Conservation (phyloP, 2,329 filamentous ascomycete genomes). For the Talaromyces rugulosus region DNA sequence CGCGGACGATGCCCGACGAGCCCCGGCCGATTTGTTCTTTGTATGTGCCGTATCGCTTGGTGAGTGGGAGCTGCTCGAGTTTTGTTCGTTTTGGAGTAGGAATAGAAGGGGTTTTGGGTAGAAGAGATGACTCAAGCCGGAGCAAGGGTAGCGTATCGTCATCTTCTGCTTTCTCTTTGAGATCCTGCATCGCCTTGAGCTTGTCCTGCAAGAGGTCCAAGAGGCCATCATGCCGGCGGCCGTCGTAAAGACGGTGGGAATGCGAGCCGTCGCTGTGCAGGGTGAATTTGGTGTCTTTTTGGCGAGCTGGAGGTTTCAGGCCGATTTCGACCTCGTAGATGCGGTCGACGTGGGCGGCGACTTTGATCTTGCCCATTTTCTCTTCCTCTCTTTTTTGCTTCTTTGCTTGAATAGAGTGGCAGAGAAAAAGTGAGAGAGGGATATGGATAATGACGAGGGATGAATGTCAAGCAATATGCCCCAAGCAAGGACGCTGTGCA, state of each 20-base stretch:
- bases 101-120: not conserved
- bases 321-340: constrained; percentile 8
- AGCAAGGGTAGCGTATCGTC: not conserved
- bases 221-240: constrained; percentile 9
- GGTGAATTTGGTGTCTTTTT: constrained; percentile 6
- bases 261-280: constrained; percentile 5
- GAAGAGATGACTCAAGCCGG: not conserved
- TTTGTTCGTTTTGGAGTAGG: not conserved
- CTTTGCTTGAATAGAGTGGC: not conserved
- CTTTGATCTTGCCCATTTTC: constrained; percentile 9
- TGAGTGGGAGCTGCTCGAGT: not conserved
- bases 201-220: constrained; percentile 12
- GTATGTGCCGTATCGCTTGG: constrained; percentile 8
- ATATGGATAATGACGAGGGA: not conserved
- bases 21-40: constrained; percentile 64
- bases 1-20: constrained; percentile 83
- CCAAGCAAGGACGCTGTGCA: not conserved
- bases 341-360: constrained; percentile 3
- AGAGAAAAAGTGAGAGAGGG: not conserved
- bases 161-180: not conserved
- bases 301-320: constrained; percentile 1
- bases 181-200: constrained; percentile 5
- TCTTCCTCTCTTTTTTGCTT: not conserved
- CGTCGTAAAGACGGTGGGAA: constrained; percentile 12
- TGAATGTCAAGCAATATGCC: not conserved